Evolutionary conservation across 805 yeast species (phyloP).

Genomic region (Yamadazyma olivae): DNA sequence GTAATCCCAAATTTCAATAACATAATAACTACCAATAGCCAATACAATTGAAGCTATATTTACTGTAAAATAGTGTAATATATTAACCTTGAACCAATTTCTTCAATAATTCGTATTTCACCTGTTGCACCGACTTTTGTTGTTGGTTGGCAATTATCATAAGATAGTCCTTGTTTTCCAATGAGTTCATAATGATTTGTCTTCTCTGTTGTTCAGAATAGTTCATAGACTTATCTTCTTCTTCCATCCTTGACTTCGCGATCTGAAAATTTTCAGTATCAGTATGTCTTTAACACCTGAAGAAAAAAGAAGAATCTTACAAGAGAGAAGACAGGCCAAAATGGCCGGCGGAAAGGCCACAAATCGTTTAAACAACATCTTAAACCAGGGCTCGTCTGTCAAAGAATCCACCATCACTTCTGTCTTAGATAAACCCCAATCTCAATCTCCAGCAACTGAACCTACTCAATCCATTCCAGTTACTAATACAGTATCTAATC

Average conservation of each 20-base stretch:
- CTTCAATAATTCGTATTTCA: slow-evolving; percentile 35
- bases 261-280: slow-evolving; percentile 2
- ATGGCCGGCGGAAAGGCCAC: slow-evolving; percentile 54
- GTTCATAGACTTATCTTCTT: slow-evolving; percentile 14
- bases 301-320: slow-evolving; percentile 53
- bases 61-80: not conserved
- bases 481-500: not conserved
- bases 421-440: slow-evolving; percentile 25
- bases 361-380: slow-evolving; percentile 46
- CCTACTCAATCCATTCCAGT: not conserved
- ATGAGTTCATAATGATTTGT: slow-evolving; percentile 35
- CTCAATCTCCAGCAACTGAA: slow-evolving; percentile 4
- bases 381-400: slow-evolving; percentile 38
- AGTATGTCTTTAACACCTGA: slow-evolving; percentile 27
- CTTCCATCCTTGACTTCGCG: slow-evolving; percentile 4
- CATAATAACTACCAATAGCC: too few relatives aligned
- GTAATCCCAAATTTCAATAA: too few relatives aligned
- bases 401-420: slow-evolving; percentile 31
- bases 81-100: slow-evolving; percentile 15
- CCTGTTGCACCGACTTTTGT: slow-evolving; percentile 42
- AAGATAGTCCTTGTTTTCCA: slow-evolving; percentile 28
- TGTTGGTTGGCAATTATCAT: slow-evolving; percentile 33
- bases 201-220: slow-evolving; percentile 27
- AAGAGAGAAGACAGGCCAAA: slow-evolving; percentile 67
- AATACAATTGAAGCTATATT: too few relatives aligned